phyloP scores from a whole-genome alignment of 202 grass and related monocot genomes.

The Zoysia matrella region DNA sequence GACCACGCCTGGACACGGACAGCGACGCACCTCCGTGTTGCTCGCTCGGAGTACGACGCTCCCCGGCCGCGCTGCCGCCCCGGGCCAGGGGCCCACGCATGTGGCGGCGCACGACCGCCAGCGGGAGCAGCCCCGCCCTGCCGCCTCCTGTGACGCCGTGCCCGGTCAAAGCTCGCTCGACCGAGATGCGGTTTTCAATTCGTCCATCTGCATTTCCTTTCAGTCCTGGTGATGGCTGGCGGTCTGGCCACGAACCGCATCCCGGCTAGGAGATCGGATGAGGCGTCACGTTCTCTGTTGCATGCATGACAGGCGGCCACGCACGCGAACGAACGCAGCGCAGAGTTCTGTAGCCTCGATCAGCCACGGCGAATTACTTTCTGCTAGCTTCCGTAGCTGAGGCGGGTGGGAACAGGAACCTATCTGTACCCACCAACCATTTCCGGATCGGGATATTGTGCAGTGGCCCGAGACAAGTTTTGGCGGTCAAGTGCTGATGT shows the following conservation, averaged over 20 bases:
- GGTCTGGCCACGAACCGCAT: background rate
- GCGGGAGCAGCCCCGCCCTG: background rate
- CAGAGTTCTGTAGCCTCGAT: no score
- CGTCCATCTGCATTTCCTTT: background rate
- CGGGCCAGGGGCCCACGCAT: slow-evolving; percentile 5
- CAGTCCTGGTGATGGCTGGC: background rate
- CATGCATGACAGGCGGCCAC: background rate
- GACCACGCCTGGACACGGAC: slow-evolving; percentile 18
- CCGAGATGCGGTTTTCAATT: background rate
- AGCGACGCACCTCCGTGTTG: slow-evolving; percentile 2
- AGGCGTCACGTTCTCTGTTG: background rate
- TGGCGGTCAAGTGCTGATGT: no score
- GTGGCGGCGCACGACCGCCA: background rate
- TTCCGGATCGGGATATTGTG: no score
- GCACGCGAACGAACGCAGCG: background rate
- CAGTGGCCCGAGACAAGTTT: no score
- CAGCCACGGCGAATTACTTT: no score
- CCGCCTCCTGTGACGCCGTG: background rate
- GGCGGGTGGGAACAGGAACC: no score
- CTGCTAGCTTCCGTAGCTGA: no score
- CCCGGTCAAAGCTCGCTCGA: slow-evolving; percentile 8
- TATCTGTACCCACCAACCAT: no score
- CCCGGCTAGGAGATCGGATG: background rate
- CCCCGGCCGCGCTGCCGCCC: background rate
- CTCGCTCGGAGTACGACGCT: background rate